Percentiles rank a stretch among this genome's conserved stretches.
Evolutionary conservation across 345 rosid species (phyloP).

Genomic region (Adansonia digitata): DNA sequence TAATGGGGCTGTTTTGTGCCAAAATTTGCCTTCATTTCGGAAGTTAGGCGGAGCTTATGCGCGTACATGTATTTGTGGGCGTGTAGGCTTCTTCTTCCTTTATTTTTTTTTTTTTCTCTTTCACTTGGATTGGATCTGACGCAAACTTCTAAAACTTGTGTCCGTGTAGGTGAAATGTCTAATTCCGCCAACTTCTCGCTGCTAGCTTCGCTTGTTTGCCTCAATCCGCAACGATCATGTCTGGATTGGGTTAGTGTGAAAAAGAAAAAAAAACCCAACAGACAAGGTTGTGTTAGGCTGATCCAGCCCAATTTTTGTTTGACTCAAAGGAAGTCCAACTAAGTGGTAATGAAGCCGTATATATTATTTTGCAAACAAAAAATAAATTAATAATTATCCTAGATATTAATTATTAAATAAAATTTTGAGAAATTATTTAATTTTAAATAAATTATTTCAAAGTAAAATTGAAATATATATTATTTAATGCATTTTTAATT

Average conservation of each 20-base stretch:
- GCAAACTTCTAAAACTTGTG: constrained; percentile 19
- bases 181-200: not conserved
- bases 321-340: too few relatives aligned
- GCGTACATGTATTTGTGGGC: not conserved
- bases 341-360: too few relatives aligned
- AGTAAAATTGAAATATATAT: too few relatives aligned
- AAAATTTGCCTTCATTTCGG: not conserved
- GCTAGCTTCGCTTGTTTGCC: not conserved
- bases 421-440: too few relatives aligned
- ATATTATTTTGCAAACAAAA: too few relatives aligned
- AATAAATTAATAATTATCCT: too few relatives aligned
- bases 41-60: not conserved
- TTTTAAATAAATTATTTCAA: too few relatives aligned
- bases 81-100: too few relatives aligned
- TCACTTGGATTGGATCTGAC: constrained; percentile 36
- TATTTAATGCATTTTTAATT: too few relatives aligned
- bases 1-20: not conserved
- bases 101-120: not conserved
- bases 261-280: not conserved
- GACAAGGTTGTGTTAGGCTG: too few relatives aligned
- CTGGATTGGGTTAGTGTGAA: not conserved
- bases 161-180: constrained; percentile 8
- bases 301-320: too few relatives aligned
- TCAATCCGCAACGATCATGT: not conserved
- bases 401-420: too few relatives aligned